These are phyloP conservation scores for Mycena epipterygia DNA, from an alignment of 768 basidiomycete species.

Conservation along the genomic window DNA sequence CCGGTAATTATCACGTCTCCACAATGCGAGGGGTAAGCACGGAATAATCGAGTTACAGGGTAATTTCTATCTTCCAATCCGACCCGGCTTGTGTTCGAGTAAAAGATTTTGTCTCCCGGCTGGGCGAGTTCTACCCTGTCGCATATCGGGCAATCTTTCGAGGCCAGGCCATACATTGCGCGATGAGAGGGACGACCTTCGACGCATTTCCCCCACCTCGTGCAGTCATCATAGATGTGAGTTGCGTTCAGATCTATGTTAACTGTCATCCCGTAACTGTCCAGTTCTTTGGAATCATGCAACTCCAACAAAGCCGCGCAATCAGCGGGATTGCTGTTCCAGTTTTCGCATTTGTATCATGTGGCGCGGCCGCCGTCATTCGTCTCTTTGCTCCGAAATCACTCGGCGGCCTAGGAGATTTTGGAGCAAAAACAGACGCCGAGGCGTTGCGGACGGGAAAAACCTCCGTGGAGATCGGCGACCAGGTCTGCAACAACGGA, in stretches of 20 bases:
- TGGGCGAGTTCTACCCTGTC: neutral
- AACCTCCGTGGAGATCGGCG: conserved; percentile 27
- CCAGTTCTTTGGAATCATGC: neutral
- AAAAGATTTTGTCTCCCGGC: neutral
- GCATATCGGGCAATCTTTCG: neutral
- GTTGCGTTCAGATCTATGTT: too few species aligned
- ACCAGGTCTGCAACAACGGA: conserved; percentile 23
- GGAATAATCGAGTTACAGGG: neutral
- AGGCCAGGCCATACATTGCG: conserved; percentile 27
- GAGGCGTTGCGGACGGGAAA: conserved; percentile 29
- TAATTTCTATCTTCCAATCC: conserved; percentile 16
- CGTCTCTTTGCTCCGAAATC: conserved; percentile 37
- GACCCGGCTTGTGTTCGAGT: conserved; percentile 3
- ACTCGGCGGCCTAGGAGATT: conserved; percentile 37
- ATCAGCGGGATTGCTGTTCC: conserved; percentile 35
- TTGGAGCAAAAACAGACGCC: conserved; percentile 27
- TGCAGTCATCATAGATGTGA: neutral
- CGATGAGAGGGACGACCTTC: conserved; percentile 26
- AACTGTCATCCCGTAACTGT: too few species aligned
- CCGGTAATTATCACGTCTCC: neutral
- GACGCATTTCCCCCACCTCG: conserved; percentile 8
- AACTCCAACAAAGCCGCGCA: conserved; percentile 30
- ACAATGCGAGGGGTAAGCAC: conserved; percentile 6
- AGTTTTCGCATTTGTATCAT: conserved; percentile 32
- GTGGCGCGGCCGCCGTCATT: conserved; percentile 21